phyloP scores from a whole-genome alignment of 345 rosid genomes.

The Populus davidiana region DNA sequence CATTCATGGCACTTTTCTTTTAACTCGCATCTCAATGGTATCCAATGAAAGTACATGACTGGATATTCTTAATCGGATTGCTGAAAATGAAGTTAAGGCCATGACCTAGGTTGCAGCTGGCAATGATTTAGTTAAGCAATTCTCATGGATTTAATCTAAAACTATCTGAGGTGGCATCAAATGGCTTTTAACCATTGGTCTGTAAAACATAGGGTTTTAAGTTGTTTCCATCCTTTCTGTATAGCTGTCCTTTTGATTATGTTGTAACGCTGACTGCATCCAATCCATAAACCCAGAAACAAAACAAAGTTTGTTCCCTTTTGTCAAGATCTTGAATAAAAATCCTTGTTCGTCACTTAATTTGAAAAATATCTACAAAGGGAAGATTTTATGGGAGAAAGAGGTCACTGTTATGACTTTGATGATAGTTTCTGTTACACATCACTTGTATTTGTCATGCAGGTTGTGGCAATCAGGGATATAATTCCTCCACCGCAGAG shows the following conservation, averaged over 20 bases:
- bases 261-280: no score
- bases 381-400: not conserved
- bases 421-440: not conserved
- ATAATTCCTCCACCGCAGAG: conserved; percentile 76
- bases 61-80: not conserved
- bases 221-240: not conserved
- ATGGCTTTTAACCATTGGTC: not conserved
- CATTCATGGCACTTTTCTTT: not conserved
- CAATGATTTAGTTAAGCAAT: not conserved
- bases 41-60: not conserved
- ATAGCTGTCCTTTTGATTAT: no score
- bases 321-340: not conserved
- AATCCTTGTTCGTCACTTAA: not conserved
- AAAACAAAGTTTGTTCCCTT: no score
- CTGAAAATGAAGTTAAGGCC: not conserved
- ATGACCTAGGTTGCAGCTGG: not conserved
- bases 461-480: conserved; percentile 93
- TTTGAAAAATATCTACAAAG: not conserved
- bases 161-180: not conserved
- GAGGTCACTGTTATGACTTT: not conserved
- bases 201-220: not conserved
- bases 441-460: conserved; percentile 22
- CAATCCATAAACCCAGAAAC: no score
- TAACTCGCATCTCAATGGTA: not conserved
- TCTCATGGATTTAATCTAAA: not conserved